Conservation (phyloP, 495 filamentous ascomycete genomes). For the Hypoxylon cercidicola region DNA sequence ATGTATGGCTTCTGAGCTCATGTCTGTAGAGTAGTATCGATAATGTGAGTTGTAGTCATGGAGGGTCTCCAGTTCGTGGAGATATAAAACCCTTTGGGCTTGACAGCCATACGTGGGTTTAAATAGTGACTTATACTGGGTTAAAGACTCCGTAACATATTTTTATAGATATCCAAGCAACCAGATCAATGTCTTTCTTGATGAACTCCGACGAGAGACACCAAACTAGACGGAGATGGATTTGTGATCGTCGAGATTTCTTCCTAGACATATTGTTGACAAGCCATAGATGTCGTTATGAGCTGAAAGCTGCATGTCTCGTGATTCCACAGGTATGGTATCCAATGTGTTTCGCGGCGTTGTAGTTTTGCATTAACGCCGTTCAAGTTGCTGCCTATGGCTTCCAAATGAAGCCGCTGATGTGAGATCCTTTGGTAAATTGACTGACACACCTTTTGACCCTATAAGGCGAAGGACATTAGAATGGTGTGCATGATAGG, state of each 20-base stretch:
- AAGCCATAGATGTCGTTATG: neutral
- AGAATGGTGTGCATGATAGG: conserved; percentile 19
- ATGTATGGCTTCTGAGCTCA: conserved; percentile 12
- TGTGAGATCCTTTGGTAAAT: conserved; percentile 34
- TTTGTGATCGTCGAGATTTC: too few species aligned
- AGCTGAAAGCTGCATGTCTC: conserved; percentile 18
- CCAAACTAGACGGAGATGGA: neutral
- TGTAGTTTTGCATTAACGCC: conserved; percentile 17
- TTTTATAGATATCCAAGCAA: neutral
- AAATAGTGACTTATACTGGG: too few species aligned
- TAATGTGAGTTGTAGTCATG: neutral
- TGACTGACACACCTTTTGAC: conserved; percentile 23
- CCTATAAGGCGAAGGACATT: conserved; percentile 17
- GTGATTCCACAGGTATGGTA: conserved; percentile 15
- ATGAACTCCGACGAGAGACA: neutral
- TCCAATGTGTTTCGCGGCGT: conserved; percentile 7
- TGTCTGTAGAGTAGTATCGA: neutral
- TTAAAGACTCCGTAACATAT: too few species aligned
- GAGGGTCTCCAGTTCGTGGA: neutral
- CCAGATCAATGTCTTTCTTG: neutral
- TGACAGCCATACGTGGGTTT: too few species aligned
- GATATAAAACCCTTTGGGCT: too few species aligned
- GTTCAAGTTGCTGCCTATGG: conserved; percentile 18
- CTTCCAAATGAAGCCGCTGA: conserved; percentile 27
- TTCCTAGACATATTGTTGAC: neutral